phyloP scores from a whole-genome alignment of 2,329 filamentous ascomycete genomes.

The Neurospora sp. region DNA sequence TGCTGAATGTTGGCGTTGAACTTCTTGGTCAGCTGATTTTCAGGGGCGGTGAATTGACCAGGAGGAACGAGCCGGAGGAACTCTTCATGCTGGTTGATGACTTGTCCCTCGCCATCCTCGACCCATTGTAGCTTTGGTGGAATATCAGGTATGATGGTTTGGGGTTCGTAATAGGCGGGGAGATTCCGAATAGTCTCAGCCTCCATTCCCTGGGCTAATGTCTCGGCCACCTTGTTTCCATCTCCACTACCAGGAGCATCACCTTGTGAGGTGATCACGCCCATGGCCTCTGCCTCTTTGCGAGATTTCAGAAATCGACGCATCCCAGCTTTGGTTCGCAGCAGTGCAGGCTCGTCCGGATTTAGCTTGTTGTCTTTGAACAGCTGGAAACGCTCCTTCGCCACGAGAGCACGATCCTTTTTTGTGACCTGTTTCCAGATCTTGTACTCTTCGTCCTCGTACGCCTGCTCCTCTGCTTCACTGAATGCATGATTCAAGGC shows the following conservation, averaged over 20 bases:
- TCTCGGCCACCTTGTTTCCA: constrained; percentile 49
- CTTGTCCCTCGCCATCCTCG: constrained; percentile 79
- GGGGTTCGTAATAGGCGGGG: constrained; percentile 88
- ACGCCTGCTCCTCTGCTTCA: constrained; percentile 61
- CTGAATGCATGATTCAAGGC: constrained; percentile 53
- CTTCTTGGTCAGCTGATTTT: constrained; percentile 63
- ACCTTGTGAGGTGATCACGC: constrained; percentile 26
- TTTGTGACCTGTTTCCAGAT: constrained; percentile 99
- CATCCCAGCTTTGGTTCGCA: constrained; percentile 82
- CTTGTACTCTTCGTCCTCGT: constrained; percentile 90
- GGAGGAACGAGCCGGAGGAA: constrained; percentile 68
- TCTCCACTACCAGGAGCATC: constrained; percentile 42
- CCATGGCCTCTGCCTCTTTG: constrained; percentile 51
- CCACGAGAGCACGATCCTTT: constrained; percentile 78
- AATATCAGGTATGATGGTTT: constrained; percentile 79
- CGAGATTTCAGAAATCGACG: constrained; percentile 74
- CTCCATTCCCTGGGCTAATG: constrained; percentile 89
- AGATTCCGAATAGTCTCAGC: constrained; percentile 74
- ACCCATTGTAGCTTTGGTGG: constrained; percentile 71
- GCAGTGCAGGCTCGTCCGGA: constrained; percentile 72
- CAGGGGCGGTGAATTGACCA: constrained; percentile 65
- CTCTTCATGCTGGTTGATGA: constrained; percentile 80
- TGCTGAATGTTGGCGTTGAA: constrained; percentile 88
- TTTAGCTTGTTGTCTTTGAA: constrained; percentile 82
- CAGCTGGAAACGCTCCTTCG: constrained; percentile 75